Evolutionary conservation across 1,139 yeast genomes (phyloP).

Genomic region (Debaryomyces sp.): DNA sequence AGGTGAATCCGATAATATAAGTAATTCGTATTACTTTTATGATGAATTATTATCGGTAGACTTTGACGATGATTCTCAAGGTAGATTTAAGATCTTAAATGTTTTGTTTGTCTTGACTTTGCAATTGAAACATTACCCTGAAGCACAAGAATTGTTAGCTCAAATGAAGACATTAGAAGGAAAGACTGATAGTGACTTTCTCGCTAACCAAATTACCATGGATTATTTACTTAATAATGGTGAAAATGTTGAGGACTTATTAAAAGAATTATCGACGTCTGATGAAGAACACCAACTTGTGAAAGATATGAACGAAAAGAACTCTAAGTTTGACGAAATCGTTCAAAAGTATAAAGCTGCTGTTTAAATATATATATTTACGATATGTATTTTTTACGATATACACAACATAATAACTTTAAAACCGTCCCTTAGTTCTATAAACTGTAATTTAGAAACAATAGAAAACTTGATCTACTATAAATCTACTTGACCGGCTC

Average conservation of each 20-base stretch:
- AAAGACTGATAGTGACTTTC: constrained; percentile 48
- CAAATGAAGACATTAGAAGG: constrained; percentile 44
- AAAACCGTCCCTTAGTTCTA: constrained; percentile 7
- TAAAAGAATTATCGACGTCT: constrained; percentile 39
- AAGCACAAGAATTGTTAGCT: constrained; percentile 48
- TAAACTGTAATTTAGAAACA: constrained; percentile 5
- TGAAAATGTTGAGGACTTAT: constrained; percentile 40
- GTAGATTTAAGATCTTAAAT: constrained; percentile 39
- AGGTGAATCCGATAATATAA: constrained; percentile 61
- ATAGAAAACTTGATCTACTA: constrained; percentile 1
- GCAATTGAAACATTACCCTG: constrained; percentile 48
- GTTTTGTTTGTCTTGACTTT: constrained; percentile 45
- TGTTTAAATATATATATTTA: neutral
- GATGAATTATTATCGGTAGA: constrained; percentile 65
- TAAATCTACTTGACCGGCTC: neutral
- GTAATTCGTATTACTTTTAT: constrained; percentile 67
- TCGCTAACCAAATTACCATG: constrained; percentile 60
- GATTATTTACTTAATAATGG: constrained; percentile 54
- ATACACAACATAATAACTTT: neutral
- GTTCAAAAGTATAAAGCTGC: constrained; percentile 49
- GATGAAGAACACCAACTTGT: constrained; percentile 56
- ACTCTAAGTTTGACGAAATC: constrained; percentile 55
- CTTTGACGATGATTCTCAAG: constrained; percentile 40
- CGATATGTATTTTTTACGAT: neutral
- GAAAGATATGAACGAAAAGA: constrained; percentile 54